phyloP scores from a whole-genome alignment of 805 yeast genomes.

The Pichia exigua region DNA sequence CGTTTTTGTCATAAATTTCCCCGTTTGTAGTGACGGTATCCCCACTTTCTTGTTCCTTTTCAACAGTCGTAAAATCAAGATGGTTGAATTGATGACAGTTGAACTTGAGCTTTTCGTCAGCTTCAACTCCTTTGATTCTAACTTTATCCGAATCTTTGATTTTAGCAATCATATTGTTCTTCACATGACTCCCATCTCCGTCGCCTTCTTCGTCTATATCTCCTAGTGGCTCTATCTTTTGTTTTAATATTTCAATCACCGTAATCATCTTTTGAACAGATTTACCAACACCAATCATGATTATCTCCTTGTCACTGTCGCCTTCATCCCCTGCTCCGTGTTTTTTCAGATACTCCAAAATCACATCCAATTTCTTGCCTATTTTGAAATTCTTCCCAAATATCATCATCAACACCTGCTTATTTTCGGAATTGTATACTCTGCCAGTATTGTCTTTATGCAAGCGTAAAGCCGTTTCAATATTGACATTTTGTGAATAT shows the following conservation, averaged over 20 bases:
- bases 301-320: conserved; percentile 11
- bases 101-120: not conserved
- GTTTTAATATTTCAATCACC: conserved; percentile 25
- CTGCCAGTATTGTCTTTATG: not conserved
- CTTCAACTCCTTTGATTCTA: not conserved
- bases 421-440: not conserved
- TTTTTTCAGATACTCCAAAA: conserved; percentile 11
- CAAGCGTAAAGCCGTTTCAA: not conserved
- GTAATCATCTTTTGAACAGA: conserved; percentile 25
- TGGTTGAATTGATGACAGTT: conserved; percentile 19
- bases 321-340: too few relatives aligned
- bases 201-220: not conserved
- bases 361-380: conserved; percentile 13
- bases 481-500: conserved; percentile 7
- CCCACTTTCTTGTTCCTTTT: not conserved
- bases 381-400: conserved; percentile 20
- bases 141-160: conserved; percentile 4
- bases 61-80: conserved; percentile 14
- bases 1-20: not conserved
- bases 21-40: not conserved
- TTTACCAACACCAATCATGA: conserved; percentile 15
- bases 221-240: conserved; percentile 17
- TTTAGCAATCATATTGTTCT: conserved; percentile 14
- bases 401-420: not conserved
- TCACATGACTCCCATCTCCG: not conserved